phyloP scores from a whole-genome alignment of 176 grass and related monocot genomes.

The Saccharum officinarum region DNA sequence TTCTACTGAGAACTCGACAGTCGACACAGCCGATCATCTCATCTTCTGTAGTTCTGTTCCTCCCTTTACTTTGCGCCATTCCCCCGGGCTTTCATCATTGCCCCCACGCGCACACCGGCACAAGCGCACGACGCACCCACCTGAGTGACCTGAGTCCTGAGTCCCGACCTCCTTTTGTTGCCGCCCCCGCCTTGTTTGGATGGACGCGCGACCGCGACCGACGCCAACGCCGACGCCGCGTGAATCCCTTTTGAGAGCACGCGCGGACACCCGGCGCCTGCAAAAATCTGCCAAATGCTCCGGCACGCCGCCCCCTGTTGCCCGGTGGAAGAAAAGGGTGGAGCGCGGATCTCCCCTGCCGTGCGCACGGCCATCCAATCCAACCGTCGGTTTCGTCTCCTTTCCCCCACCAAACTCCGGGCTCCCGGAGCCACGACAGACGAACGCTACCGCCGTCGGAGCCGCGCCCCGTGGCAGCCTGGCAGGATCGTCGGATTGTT shows the following conservation, averaged over 20 bases:
- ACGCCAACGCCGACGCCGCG: not conserved
- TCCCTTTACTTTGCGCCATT: too few species aligned
- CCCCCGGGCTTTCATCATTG: too few species aligned
- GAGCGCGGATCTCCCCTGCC: not conserved
- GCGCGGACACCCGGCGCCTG: not conserved
- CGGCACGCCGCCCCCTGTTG: not conserved
- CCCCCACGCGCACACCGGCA: too few species aligned
- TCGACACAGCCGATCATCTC: too few species aligned
- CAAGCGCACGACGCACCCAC: too few species aligned
- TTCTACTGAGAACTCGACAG: too few species aligned
- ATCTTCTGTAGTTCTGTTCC: too few species aligned
- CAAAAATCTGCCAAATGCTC: slow-evolving; percentile 9
- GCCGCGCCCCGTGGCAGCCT: slow-evolving; percentile 12
- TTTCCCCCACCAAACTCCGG: not conserved
- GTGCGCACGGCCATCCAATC: not conserved
- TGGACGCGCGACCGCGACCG: not conserved
- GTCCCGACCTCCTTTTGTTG: not conserved
- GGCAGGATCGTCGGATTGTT: not conserved
- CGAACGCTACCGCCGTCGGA: slow-evolving; percentile 15
- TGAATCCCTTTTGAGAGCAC: slow-evolving; percentile 11
- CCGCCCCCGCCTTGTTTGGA: not conserved
- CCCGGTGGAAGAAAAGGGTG: not conserved
- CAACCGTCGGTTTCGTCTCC: not conserved
- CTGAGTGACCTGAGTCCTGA: too few species aligned
- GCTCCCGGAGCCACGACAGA: not conserved